Evolutionary conservation across 2,329 filamentous ascomycete species (phyloP), one percentile per base, ranked within the genome.

Genomic region (Exutisphaerella laricina): DNA sequence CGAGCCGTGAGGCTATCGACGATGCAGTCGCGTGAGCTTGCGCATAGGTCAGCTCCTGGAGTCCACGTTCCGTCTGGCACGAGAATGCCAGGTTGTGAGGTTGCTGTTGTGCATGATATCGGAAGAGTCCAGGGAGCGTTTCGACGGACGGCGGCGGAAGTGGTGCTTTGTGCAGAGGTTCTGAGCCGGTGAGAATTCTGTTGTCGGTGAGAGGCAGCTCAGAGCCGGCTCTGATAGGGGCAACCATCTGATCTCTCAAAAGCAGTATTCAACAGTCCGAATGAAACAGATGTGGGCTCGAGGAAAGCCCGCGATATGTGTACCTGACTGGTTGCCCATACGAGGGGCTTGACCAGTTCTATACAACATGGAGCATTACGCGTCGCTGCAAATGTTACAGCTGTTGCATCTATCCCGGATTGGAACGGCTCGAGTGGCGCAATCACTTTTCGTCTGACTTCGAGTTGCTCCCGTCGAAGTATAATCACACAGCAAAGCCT

Each of bases 111-210:
- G 51, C 47, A 25, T 41, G 45, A 25, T 53, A 39, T 23, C 45
- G 39, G 39, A 54, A 54, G 1, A 54, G 43, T 22, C 31, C 25
- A 34, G 51, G 47, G 17, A 54, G 50, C 34, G 51, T 54, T 21
- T 37, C 42, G 22, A 51, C 51, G n/a, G 39, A 44, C 2, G 40
- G 5, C 21, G 51, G 45, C n/a, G 49, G 41, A 12, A 17, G 33
- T n/a, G 51, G 45, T 33, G 48, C 49, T 13, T 25, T 41, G 10
- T 46, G 36, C 14, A 54, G 43, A 18, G 49, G 47, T 34, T 39
- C 23, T 25, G 20, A 37, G 26, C 51, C 51, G 13, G 30, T 50
- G 23, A 54, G 41, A 16, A 54, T 40, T 23, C 43, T 44, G 18
- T 39, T 30, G 38, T 42, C 40, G 4, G 17, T 12, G 31, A 46